Conservation (phyloP, 768 basidiomycete genomes). For the Tylopilus intermedius region DNA sequence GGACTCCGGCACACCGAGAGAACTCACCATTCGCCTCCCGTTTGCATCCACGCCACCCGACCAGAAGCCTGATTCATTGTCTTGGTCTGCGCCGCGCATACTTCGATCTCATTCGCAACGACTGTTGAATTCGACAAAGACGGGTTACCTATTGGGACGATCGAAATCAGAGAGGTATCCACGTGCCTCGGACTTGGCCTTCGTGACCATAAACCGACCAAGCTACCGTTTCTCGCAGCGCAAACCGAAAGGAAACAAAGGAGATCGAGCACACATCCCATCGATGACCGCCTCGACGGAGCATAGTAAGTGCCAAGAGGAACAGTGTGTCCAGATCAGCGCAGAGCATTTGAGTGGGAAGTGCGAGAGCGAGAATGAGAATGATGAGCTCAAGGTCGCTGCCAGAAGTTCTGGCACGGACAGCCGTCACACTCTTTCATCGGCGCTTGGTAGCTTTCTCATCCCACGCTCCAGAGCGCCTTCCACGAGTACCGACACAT, state of each 20-base stretch:
- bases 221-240: conserved; percentile 16
- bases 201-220: conserved; percentile 21
- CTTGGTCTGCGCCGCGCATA: conserved; percentile 16
- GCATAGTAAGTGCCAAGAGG: neutral
- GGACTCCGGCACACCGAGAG: conserved; percentile 6
- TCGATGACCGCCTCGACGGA: neutral
- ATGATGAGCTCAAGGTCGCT: neutral
- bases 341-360: neutral
- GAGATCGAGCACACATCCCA: neutral
- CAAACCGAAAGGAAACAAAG: conserved; percentile 9
- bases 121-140: neutral
- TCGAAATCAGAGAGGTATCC: conserved; percentile 25
- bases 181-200: conserved; percentile 16
- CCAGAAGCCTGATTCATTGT: neutral
- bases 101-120: conserved; percentile 27
- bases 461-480: conserved; percentile 14
- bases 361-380: conserved; percentile 2
- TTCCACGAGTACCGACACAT: conserved; percentile 22
- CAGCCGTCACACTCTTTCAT: conserved; percentile 3
- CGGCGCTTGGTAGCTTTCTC: conserved; percentile 8
- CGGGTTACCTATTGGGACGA: conserved; percentile 12
- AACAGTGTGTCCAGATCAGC: neutral
- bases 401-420: neutral
- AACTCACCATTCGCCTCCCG: conserved; percentile 21
- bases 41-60: conserved; percentile 20